Conservation (phyloP, 148 eudicot species). For the Pouteria glomerata region DNA sequence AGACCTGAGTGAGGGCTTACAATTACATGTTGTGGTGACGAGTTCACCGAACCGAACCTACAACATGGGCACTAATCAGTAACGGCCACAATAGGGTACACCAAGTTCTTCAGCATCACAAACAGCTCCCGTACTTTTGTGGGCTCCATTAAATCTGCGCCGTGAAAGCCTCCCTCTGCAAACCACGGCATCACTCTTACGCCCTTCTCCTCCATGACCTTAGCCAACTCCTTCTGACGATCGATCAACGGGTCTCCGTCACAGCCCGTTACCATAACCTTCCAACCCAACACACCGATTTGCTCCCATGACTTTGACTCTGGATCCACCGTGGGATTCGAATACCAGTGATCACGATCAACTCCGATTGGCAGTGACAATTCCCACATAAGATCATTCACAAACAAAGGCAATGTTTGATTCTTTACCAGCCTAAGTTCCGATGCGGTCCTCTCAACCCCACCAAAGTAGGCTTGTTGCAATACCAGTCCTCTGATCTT, state of each 20-base stretch:
- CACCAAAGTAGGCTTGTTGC: slow-evolving; percentile 46
- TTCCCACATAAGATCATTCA: too few relatives aligned
- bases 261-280: too few relatives aligned
- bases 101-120: neutral
- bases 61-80: too few relatives aligned
- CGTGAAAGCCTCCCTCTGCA: slow-evolving; percentile 35
- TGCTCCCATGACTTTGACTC: slow-evolving; percentile 20
- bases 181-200: slow-evolving; percentile 18
- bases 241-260: slow-evolving; percentile 33
- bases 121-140: slow-evolving; percentile 1
- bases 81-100: too few relatives aligned
- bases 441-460: slow-evolving; percentile 34
- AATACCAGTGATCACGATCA: too few relatives aligned
- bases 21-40: too few relatives aligned
- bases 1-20: too few relatives aligned
- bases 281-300: slow-evolving; percentile 31
- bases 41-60: too few relatives aligned
- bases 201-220: slow-evolving; percentile 28
- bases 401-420: slow-evolving; percentile 17
- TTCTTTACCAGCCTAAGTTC: slow-evolving; percentile 27
- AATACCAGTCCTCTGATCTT: slow-evolving; percentile 46
- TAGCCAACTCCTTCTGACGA: slow-evolving; percentile 28
- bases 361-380: too few relatives aligned
- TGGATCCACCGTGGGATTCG: too few relatives aligned
- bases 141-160: slow-evolving; percentile 22